A percentile compares a stretch with the other conserved stretches of the same genome.
phyloP scores from a whole-genome alignment of 805 yeast species.

The Suhomyces tanzawaensis region DNA sequence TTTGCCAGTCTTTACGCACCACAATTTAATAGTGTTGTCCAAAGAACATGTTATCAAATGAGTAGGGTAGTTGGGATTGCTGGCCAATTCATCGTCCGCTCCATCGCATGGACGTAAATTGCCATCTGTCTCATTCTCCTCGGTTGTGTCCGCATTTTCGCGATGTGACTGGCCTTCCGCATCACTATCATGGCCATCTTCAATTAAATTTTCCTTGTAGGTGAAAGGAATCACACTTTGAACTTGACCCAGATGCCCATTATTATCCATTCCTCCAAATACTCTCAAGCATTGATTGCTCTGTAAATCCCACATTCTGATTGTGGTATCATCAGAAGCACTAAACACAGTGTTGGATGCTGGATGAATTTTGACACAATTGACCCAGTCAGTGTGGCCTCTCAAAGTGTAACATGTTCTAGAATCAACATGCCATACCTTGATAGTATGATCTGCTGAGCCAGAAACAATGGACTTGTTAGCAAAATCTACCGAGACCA shows the following conservation, averaged over 20 bases:
- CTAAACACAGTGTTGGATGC: conserved; percentile 76
- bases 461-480: conserved; percentile 87
- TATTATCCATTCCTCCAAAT: conserved; percentile 69
- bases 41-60: conserved; percentile 83
- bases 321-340: conserved; percentile 89
- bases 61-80: conserved; percentile 56
- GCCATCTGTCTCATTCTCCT: background rate
- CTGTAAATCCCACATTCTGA: conserved; percentile 90
- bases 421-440: conserved; percentile 95
- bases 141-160: background rate
- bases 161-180: conserved; percentile 13
- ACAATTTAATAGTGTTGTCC: conserved; percentile 88
- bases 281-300: conserved; percentile 76
- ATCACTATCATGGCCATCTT: conserved; percentile 45
- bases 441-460: conserved; percentile 86
- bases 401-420: conserved; percentile 89
- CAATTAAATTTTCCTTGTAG: conserved; percentile 58
- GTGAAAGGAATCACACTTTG: conserved; percentile 87
- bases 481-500: conserved; percentile 77
- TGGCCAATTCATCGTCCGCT: conserved; percentile 8
- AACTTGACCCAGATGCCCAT: conserved; percentile 92
- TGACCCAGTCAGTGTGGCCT: conserved; percentile 93
- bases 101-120: background rate
- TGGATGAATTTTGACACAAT: conserved; percentile 82
- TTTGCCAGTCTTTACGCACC: conserved; percentile 85